Evolutionary conservation across 257 asterid genomes (phyloP).

Genomic region (Haberlea rhodopensis): DNA sequence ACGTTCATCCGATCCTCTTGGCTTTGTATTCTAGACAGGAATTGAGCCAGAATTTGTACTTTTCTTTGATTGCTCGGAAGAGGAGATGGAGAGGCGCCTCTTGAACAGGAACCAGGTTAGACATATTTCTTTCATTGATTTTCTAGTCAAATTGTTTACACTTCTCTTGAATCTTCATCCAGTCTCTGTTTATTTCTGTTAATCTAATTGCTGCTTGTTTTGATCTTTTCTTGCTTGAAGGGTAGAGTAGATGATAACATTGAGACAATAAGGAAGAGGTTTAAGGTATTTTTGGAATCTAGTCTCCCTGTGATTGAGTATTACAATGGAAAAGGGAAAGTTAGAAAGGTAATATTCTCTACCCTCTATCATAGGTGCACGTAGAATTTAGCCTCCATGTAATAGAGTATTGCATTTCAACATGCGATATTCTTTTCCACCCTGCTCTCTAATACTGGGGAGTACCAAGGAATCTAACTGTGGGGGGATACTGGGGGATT

Average conservation of each 20-base stretch:
- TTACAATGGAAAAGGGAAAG: constrained; percentile 55
- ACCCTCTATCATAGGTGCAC: background rate
- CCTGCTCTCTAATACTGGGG: background rate
- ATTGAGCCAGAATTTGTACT: constrained; percentile 67
- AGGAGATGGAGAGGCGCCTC: constrained; percentile 57
- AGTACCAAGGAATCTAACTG: background rate
- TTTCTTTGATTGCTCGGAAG: constrained; percentile 61
- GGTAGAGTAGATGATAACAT: constrained; percentile 62
- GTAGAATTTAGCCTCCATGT: no score
- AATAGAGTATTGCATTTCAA: no score
- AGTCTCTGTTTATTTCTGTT: background rate
- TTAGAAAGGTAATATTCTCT: constrained; percentile 37
- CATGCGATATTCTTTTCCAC: background rate
- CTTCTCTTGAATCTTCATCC: constrained; percentile 1
- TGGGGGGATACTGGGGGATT: background rate
- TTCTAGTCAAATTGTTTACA: background rate
- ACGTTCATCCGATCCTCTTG: background rate
- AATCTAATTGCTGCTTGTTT: background rate
- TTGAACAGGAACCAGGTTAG: constrained; percentile 54
- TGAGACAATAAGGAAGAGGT: constrained; percentile 51
- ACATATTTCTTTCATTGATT: background rate
- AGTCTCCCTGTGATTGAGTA: constrained; percentile 60
- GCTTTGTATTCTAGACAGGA: constrained; percentile 38
- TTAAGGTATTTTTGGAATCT: constrained; percentile 49
- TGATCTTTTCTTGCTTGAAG: constrained; percentile 28